Evolutionary conservation across 768 basidiomycete genomes (phyloP), one percentile per base, ranked within the genome.

Genomic region (Trametes coccinea): DNA sequence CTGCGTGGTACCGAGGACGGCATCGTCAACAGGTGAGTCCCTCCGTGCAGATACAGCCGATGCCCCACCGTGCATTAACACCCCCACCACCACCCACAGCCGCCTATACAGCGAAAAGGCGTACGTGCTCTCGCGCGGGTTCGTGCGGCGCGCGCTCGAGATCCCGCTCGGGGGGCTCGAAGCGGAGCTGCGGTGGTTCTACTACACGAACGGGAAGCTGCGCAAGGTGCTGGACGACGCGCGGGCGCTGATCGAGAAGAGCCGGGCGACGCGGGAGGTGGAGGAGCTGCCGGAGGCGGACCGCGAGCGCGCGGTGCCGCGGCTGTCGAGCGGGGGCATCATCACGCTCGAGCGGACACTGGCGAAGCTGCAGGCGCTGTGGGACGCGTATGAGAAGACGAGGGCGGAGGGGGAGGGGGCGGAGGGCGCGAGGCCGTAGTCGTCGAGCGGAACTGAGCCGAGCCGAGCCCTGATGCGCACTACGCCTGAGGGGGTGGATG

Each of bases 81-180:
- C 17, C 44, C 48, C n/a, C 22, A n/a, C 9, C 14, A 8, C 3
- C 29, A 1, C 8, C 55, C 11, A n/a, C 68, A 95, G 93, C 69
- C 92, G 94, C 46, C 74, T 96, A 11, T 96, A 97, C 77, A 95
- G 82, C 72, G 95, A 97, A 75, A 95, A 95, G 72, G 93, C 93
- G 4, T 95, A 90, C 67, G 92, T 95, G 41, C 80, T 96, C 43
- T 93, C 94, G 10, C 83, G 94, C 33, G 91, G 88, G 7, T 97
- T 96, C 71, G 86, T 95, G 51, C 87, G 89, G n/a, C 87, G 91
- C 16, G 94, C 94, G 11, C 84, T 95, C 31, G 90, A 93, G 75
- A 78, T 88, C 30, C 92, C 93, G 22, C 82, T 86, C 4, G 81
- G 85, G 40, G 83, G 86, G 7, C 75, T 97, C 30, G 88, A 89